Evolutionary conservation across 1,139 yeast genomes (phyloP).

Genomic region (Debaryomyces nepalensis): DNA sequence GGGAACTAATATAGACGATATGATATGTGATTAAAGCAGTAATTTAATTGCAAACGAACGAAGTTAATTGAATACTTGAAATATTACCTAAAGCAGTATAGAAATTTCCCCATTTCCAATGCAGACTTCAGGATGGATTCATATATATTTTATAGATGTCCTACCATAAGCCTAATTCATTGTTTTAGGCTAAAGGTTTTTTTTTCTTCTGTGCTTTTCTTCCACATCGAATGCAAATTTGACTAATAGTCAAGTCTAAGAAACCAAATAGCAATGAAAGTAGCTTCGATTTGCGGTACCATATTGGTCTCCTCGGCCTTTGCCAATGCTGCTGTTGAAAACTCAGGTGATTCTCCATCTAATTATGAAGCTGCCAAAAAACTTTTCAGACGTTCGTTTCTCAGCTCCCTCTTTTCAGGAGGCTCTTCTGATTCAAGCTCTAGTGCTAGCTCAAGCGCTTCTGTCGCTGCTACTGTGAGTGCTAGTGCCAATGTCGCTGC

Average conservation of each 20-base stretch:
- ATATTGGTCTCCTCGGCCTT: slow-evolving; percentile 26
- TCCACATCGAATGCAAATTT: slow-evolving; percentile 17
- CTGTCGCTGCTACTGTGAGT: slow-evolving; percentile 14
- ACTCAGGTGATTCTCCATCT: slow-evolving; percentile 16
- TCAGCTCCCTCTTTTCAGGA: slow-evolving; percentile 12
- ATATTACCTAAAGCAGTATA: slow-evolving; percentile 11
- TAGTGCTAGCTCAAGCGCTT: slow-evolving; percentile 17
- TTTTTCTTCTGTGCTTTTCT: slow-evolving; percentile 17
- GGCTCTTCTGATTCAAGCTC: slow-evolving; percentile 16
- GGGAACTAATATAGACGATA: slow-evolving; percentile 8
- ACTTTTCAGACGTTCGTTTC: slow-evolving; percentile 23
- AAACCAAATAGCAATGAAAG: slow-evolving; percentile 21
- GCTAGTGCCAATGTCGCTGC: slow-evolving; percentile 17
- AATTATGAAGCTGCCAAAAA: slow-evolving; percentile 18
- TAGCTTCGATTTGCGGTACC: slow-evolving; percentile 25
- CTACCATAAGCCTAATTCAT: slow-evolving; percentile 7
- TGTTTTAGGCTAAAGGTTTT: slow-evolving; percentile 9
- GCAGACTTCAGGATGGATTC: slow-evolving; percentile 6
- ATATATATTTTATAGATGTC: slow-evolving; percentile 9
- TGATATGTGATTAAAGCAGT: slow-evolving; percentile 3
- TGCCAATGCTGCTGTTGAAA: slow-evolving; percentile 20
- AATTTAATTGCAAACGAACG: slow-evolving; percentile 9
- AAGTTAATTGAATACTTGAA: slow-evolving; percentile 10
- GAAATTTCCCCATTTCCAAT: slow-evolving; percentile 7
- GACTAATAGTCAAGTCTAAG: slow-evolving; percentile 11